Conservation (phyloP, 306 rosid genomes). For the Dicorynia guianensis region DNA sequence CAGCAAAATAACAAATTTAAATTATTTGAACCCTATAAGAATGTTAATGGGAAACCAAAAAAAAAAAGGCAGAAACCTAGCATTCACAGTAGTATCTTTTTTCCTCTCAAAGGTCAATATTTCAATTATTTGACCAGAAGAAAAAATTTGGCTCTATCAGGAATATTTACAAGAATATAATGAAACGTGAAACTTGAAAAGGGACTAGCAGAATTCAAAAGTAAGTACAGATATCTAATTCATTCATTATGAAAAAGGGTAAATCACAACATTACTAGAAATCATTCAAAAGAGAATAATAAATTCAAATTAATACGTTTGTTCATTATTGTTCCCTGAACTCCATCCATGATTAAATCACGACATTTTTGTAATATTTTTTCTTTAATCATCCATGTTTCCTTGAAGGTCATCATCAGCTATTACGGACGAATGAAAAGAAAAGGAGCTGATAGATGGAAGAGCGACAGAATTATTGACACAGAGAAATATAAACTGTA, state of each 20-base stretch:
- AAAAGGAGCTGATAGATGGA: not conserved
- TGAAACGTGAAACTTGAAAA: not conserved
- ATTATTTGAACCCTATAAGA: conserved; percentile 12
- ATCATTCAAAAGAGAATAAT: not conserved
- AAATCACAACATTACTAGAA: conserved; percentile 2
- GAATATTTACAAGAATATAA: not conserved
- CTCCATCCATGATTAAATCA: no score
- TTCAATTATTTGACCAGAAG: conserved; percentile 20
- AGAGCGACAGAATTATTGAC: not conserved
- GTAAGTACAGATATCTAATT: no score
- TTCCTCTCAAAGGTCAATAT: conserved; percentile 23
- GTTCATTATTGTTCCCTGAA: not conserved
- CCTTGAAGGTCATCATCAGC: not conserved
- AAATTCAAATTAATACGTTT: conserved; percentile 17
- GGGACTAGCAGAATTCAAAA: not conserved
- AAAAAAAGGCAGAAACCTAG: conserved; percentile 42
- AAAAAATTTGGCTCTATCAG: not conserved
- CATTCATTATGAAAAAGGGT: no score
- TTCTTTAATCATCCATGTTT: not conserved
- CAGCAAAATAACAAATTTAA: conserved; percentile 18
- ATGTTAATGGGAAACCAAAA: conserved; percentile 12
- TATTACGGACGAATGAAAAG: not conserved
- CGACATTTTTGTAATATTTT: not conserved
- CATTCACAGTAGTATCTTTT: not conserved
- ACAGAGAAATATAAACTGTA: conserved; percentile 14